Evolutionary conservation across 768 basidiomycete genomes (phyloP).

Genomic region (Lactarius deliciosus): DNA sequence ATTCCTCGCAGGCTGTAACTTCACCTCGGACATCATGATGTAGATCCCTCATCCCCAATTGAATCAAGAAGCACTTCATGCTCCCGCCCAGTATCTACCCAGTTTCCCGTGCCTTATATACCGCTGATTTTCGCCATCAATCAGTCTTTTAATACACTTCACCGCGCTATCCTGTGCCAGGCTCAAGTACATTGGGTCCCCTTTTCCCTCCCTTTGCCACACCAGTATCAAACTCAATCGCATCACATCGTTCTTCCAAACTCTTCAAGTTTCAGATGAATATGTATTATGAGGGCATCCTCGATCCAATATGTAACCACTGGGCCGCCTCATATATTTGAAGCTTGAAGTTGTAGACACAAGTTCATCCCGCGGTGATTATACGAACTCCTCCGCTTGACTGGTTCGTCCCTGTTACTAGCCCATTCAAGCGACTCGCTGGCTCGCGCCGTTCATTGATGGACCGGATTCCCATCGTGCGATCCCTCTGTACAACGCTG

Average conservation of each 20-base stretch:
- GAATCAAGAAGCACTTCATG: too few species aligned
- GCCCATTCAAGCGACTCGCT: slow-evolving; percentile 8
- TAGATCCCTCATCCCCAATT: too few species aligned
- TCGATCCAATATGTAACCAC: slow-evolving; percentile 3
- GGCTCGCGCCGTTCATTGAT: slow-evolving; percentile 20
- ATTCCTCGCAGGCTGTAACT: too few species aligned
- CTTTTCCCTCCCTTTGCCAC: too few species aligned
- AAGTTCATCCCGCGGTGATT: slow-evolving; percentile 14
- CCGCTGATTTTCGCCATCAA: too few species aligned
- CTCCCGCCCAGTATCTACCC: too few species aligned
- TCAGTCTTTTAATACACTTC: too few species aligned
- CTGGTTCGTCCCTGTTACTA: background rate
- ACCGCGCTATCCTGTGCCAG: too few species aligned
- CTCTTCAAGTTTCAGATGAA: background rate
- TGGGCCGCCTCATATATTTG: slow-evolving; percentile 14
- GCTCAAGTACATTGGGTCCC: too few species aligned
- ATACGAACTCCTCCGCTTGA: background rate
- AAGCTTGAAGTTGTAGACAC: slow-evolving; percentile 5
- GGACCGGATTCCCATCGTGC: slow-evolving; percentile 13
- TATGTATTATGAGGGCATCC: background rate
- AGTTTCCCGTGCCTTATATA: too few species aligned
- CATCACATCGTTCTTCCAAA: background rate
- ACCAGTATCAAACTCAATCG: too few species aligned
- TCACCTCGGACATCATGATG: too few species aligned
- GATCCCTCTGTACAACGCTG: slow-evolving; percentile 15